Base-by-base conservation (phyloP, 208 protist species). In the Leptomonas seymouri region DNA sequence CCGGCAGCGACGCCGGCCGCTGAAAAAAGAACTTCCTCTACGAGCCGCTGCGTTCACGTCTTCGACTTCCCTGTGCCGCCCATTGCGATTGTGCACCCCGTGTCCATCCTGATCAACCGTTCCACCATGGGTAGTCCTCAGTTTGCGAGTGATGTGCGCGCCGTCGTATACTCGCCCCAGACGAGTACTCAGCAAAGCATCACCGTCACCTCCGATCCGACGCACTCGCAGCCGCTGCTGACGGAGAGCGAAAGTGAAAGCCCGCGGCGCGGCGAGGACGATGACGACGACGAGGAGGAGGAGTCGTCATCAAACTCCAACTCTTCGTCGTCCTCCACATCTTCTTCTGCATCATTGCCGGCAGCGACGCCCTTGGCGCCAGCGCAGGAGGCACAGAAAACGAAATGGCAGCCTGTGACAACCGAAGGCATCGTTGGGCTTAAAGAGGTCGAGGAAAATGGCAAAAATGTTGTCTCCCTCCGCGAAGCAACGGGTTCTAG, bases 31-130 rank as follows among this genome's bases (percentile, higher is more conserved):
- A 28, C 16, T 44, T 44, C 31, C n/a, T 56, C 42, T 9, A 15
- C 34, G 23, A 23, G 25, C 23, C 58, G 42, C 14, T 58, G 55
- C 30, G 28, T 27, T 2, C 57, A 16, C 36, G 49, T 63, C 51
- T 75, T 71, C 15, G 48, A 75, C 28, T 68, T 76, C 25, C 73
- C 78, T 1, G 21, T 56, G 0, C 42, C 68, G 25, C 78, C 69
- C 31, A 55, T 60, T 8, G 74, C 64, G 8, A n/a, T 70, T 18
- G 53, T 44, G 12, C 64, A 71, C 11, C 73, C 78, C 39, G 60
- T 67, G 7, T 84, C 73, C 16, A 79, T 84, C 36, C 51, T 84
- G 3, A 64, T 84, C 23, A 67, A 70, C 49, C 78, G 78, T 28
- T 36, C 25, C 49, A 8, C 31, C 21, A 11, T 49, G 31, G 28